Percentiles rank a stretch among this genome's conserved stretches.
phyloP scores from a whole-genome alignment of 2,329 filamentous ascomycete species.

The Aspergillus novoparasiticus region DNA sequence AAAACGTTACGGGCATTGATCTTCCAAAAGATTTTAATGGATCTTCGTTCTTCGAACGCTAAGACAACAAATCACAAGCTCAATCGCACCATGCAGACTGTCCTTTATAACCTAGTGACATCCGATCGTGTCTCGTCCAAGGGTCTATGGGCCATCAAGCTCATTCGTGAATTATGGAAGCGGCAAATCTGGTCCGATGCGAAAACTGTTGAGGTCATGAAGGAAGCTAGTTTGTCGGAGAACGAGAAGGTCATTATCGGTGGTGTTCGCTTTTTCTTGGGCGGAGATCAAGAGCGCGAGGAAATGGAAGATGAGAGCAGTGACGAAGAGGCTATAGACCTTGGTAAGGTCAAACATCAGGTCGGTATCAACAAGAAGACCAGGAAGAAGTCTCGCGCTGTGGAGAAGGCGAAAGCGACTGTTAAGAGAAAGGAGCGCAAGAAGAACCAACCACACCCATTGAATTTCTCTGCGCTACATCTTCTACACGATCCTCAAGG shows the following conservation, averaged over 20 bases:
- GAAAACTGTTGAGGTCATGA: conserved; percentile 97
- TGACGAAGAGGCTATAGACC: conserved; percentile 73
- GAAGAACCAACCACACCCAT: conserved; percentile 80
- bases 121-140: conserved; percentile 83
- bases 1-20: conserved; percentile 83
- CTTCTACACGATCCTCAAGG: conserved; percentile 91
- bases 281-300: conserved; percentile 93
- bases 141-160: conserved; percentile 92
- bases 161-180: conserved; percentile 95
- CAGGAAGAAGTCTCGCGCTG: conserved; percentile 77
- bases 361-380: conserved; percentile 94
- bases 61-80: conserved; percentile 89
- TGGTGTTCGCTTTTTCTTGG: conserved; percentile 90
- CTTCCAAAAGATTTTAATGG: conserved; percentile 88
- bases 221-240: conserved; percentile 82
- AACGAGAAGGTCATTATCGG: conserved; percentile 91
- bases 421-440: conserved; percentile 83
- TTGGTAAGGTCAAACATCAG: conserved; percentile 81
- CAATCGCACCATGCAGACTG: conserved; percentile 90
- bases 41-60: conserved; percentile 83
- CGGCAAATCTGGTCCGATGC: conserved; percentile 94
- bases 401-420: conserved; percentile 79
- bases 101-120: conserved; percentile 87
- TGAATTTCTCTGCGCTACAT: conserved; percentile 96
- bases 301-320: conserved; percentile 88